Conservation (phyloP, 192 early-diverging fungal genomes). For the Oehlia diaphana region DNA sequence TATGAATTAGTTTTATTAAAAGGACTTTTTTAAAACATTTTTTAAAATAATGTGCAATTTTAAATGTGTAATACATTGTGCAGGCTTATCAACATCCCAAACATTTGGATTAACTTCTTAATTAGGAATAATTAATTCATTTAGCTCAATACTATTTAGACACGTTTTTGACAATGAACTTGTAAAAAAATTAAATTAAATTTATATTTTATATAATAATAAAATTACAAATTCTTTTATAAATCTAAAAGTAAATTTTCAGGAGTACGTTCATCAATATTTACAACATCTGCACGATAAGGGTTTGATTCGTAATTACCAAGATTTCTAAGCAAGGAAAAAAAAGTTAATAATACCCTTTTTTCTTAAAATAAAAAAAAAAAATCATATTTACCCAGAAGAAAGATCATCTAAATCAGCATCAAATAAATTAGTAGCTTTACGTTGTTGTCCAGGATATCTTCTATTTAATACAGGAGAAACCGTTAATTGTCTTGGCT, state of each 20-base stretch:
- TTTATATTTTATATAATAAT: too few relatives aligned
- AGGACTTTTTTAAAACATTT: too few relatives aligned
- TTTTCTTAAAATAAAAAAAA: background rate
- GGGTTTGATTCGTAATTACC: background rate
- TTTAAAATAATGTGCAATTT: too few relatives aligned
- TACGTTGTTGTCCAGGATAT: background rate
- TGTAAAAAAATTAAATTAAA: too few relatives aligned
- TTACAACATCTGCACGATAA: slow-evolving; percentile 10
- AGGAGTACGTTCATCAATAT: background rate
- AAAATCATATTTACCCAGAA: background rate
- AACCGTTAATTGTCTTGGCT: slow-evolving; percentile 52
- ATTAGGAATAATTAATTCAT: too few relatives aligned
- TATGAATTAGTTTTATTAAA: too few relatives aligned
- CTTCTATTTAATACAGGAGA: slow-evolving; percentile 48
- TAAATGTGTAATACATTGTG: too few relatives aligned
- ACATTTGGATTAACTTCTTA: too few relatives aligned
- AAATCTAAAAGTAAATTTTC: slow-evolving; percentile 6
- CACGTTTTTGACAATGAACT: too few relatives aligned
- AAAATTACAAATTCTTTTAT: background rate
- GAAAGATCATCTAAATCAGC: background rate
- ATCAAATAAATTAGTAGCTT: background rate
- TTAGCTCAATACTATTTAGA: too few relatives aligned
- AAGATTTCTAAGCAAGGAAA: background rate
- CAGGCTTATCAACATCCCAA: too few relatives aligned
- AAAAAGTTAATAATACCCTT: background rate